Evolutionary conservation across 1,284 basidiomycete genomes (phyloP).

Genomic region (Ganoderma leucocontextum): DNA sequence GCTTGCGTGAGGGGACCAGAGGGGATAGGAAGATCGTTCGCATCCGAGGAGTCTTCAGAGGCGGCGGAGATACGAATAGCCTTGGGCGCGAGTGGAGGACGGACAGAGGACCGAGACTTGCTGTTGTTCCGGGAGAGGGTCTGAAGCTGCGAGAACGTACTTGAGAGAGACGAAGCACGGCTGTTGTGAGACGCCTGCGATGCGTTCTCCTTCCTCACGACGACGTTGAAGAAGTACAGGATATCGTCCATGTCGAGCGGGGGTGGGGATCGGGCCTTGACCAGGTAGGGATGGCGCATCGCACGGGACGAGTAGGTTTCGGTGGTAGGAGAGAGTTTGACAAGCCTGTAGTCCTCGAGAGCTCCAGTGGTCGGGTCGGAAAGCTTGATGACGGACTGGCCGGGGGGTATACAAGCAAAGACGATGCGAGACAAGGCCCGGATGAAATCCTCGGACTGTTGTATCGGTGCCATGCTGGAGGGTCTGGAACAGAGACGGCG

Average conservation of each 20-base stretch:
- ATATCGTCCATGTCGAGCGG: slow-evolving; percentile 5
- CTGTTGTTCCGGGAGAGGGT: slow-evolving; percentile 1
- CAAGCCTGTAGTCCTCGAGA: slow-evolving; percentile 23
- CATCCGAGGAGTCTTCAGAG: not conserved
- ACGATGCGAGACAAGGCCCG: slow-evolving; percentile 21
- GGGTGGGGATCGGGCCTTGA: not conserved
- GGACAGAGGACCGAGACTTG: not conserved
- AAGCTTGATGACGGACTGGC: slow-evolving; percentile 21
- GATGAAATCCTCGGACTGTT: slow-evolving; percentile 15
- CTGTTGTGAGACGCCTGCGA: not conserved
- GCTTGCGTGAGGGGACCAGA: slow-evolving; percentile 7
- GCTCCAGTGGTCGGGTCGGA: slow-evolving; percentile 26
- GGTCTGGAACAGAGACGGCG: not conserved
- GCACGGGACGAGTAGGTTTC: not conserved
- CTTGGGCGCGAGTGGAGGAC: not conserved
- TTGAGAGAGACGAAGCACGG: not conserved
- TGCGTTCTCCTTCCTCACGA: slow-evolving; percentile 8
- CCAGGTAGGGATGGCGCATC: not conserved
- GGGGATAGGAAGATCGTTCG: not conserved
- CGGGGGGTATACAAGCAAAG: slow-evolving; percentile 22
- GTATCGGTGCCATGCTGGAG: slow-evolving; percentile 2
- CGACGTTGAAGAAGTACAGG: slow-evolving; percentile 4
- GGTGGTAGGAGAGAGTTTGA: slow-evolving; percentile 17
- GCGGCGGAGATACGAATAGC: not conserved
- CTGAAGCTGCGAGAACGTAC: slow-evolving; percentile 1